Evolutionary conservation across 768 basidiomycete genomes (phyloP), one percentile per base, ranked within the genome.

Genomic region (Leccinum olivaceopallidum): DNA sequence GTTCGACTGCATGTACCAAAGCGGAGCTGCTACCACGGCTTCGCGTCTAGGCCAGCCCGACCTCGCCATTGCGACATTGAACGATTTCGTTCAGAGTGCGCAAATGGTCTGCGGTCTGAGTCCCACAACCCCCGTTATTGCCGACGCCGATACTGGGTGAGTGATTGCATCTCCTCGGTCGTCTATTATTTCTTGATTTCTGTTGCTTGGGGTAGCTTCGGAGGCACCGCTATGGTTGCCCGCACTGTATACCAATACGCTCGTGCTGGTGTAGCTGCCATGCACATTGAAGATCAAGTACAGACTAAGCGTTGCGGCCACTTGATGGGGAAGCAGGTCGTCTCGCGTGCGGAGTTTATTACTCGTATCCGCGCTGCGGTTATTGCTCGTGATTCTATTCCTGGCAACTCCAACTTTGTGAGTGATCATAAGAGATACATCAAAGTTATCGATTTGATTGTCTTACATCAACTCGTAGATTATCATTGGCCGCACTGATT

Each of bases 221-320:
- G 89, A 63, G 89, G 89, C 18, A 85, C 88, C 2, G 82, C 84
- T 10, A 91, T 85, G 80, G 84, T 91, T 30, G 87, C 87, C 12
- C 87, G 89, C 42, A 91, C 89, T 3, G 86, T 92, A 10, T 80
- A 76, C n/a, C 83, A 88, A 71, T 91, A 90, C 61, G 82, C 76
- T 5, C 81, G 81, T 51, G 83, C 87, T 14, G 89, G 90, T 30
- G 84, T 90, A 22, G 90, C 89, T 18, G 90, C 78, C 4, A 79
- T 89, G 67, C 89, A 92, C 70, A 90, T 92, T 42, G 89, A 92
- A 72, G 89, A 90, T 67, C 89, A 92, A 74, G 88, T 90, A 1
- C 90, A 90, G 70, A 90, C 88, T 2, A 91, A 91, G 72, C 71
- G 89, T 58, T 92, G 89, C 61, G 89, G 90, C 1, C 90, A 92